Evolutionary conservation across 1,284 basidiomycete genomes (phyloP).

Genomic region (Cryptococcus sp.): DNA sequence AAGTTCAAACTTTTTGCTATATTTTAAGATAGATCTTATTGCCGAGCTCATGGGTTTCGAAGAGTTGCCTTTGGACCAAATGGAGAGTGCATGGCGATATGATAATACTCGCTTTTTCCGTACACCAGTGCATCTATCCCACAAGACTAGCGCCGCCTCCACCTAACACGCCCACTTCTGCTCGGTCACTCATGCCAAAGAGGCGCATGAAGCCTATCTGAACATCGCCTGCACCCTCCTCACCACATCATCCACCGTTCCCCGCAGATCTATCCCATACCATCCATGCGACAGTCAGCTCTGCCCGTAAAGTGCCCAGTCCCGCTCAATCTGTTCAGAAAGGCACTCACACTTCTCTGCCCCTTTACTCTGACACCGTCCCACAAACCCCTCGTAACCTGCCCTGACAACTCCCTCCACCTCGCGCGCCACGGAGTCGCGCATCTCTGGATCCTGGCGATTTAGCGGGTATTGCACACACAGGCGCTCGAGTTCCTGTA

Average conservation of each 20-base stretch:
- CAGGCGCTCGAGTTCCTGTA: conserved; percentile 40
- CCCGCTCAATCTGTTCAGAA: background rate
- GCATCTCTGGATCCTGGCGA: conserved; percentile 43
- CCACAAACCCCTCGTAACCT: conserved; percentile 33
- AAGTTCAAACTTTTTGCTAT: conserved; percentile 10
- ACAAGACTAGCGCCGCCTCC: no score
- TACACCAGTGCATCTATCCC: no score
- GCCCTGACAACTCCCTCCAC: conserved; percentile 35
- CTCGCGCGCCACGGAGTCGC: conserved; percentile 43
- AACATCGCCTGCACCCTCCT: conserved; percentile 38
- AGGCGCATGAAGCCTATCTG: conserved; percentile 13
- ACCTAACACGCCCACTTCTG: no score
- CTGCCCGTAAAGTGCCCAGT: background rate
- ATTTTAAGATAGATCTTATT: no score
- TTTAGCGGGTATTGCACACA: conserved; percentile 36
- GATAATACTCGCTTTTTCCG: no score
- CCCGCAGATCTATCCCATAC: conserved; percentile 34
- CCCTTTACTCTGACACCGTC: conserved; percentile 29
- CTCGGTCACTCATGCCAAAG: no score
- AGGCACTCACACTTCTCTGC: conserved; percentile 43
- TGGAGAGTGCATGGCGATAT: no score
- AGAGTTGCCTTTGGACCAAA: no score
- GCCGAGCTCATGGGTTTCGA: no score
- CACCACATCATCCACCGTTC: conserved; percentile 35
- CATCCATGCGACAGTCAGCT: conserved; percentile 2